phyloP scores from a whole-genome alignment of 148 eudicot genomes.

The Chenopodium album region DNA sequence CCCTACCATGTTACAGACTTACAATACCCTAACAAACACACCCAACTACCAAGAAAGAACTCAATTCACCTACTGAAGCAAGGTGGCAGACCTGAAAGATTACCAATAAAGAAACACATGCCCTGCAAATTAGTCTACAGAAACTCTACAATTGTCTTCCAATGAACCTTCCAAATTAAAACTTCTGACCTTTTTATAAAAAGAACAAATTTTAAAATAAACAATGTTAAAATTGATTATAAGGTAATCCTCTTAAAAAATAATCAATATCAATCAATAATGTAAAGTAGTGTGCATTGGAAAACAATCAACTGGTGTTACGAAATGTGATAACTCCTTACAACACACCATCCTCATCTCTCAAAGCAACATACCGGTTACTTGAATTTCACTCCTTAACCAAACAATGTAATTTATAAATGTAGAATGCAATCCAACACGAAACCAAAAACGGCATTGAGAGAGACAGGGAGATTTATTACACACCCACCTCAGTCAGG shows the following conservation, averaged over 20 bases:
- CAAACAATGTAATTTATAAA: neutral
- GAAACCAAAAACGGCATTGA: neutral
- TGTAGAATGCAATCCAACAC: neutral
- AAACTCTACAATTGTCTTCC: neutral
- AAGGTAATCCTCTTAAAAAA: neutral
- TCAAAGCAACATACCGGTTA: neutral
- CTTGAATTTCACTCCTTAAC: neutral
- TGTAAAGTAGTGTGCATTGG: neutral
- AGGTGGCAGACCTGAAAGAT: neutral
- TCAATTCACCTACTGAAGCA: neutral
- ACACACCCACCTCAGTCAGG: constrained; percentile 61
- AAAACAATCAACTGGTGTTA: neutral
- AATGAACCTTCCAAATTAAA: neutral
- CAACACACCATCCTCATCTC: neutral
- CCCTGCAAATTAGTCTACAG: neutral
- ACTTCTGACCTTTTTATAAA: neutral
- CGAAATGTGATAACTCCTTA: neutral
- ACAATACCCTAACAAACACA: neutral
- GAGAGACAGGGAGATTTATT: neutral
- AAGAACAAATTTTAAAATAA: neutral
- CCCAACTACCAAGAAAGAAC: neutral
- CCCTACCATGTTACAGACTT: neutral
- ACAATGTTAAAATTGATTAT: neutral
- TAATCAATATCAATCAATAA: neutral
- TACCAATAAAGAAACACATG: neutral